These are phyloP conservation scores for Dioszegia hungarica DNA, from an alignment of 768 basidiomycete genomes.

Conservation along the genomic window DNA sequence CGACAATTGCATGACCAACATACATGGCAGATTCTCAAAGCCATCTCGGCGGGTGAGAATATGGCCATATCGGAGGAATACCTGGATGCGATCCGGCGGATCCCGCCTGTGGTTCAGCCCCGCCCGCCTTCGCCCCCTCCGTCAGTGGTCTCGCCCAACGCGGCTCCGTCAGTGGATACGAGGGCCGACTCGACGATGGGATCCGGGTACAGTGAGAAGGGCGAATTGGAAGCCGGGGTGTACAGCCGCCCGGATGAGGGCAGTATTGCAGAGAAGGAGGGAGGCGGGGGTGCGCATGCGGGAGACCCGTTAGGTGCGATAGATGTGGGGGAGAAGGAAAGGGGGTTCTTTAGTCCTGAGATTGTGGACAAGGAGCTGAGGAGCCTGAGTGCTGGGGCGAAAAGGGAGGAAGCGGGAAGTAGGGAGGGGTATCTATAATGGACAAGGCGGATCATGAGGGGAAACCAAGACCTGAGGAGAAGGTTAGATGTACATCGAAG, in stretches of 20 bases:
- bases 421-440: background rate
- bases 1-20: conserved; percentile 62
- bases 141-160: background rate
- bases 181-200: background rate
- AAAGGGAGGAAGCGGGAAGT: background rate
- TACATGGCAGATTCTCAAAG: conserved; percentile 59
- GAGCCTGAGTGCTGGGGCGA: background rate
- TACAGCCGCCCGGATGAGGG: conserved; percentile 40
- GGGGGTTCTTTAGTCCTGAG: conserved; percentile 18
- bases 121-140: conserved; percentile 7
- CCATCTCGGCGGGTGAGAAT: conserved; percentile 73
- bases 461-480: no score
- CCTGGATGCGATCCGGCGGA: conserved; percentile 24
- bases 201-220: background rate
- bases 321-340: background rate
- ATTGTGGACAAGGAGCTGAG: conserved; percentile 14
- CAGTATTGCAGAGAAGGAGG: conserved; percentile 45
- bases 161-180: background rate
- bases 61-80: conserved; percentile 48
- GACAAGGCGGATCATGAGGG: background rate
- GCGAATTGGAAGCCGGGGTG: no score
- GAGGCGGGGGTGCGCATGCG: conserved; percentile 18
- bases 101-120: conserved; percentile 21
- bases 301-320: background rate
- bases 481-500: background rate